Base-by-base conservation (phyloP, 176 grass and related monocot species). In the Carex parvula region DNA sequence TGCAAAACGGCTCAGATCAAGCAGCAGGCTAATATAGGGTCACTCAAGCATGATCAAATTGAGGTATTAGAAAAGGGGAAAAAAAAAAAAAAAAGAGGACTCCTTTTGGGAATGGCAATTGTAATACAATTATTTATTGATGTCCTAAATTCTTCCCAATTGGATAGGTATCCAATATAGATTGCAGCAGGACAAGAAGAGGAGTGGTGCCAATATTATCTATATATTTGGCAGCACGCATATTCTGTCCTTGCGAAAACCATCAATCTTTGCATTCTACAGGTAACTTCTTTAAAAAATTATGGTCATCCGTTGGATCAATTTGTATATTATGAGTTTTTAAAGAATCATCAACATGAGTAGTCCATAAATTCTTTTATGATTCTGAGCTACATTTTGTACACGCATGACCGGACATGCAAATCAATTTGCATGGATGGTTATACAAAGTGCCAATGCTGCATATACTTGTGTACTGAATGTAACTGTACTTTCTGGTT, bases 131-230 rank as follows among this genome's bases (percentile, higher is more conserved):
- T 57, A 57, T 30, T 16, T 78, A 78, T 52, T 78, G 73, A 32
- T 78, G 18, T 44, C 24, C 15, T 55, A 52, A 68, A 9, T 18
- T 67, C 7, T 82, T 82, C 20, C 63, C 44, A 88, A 65, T 56
- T 42, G 88, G 29, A 61, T 84, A 93, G 96, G 90, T 93, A 94
- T 86, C 89, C 79, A 53, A 52, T 83, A 90, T 94, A 91, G 89
- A 86, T 92, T 93, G 91, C 92, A 94, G 86, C 95, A 93, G 91
- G 91, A 93, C 87, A 89, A 87, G 83, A 89, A 91, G 80, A 93
- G 83, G 86, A 85, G 84, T 93, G 83, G 82, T 94, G 88, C 88
- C 84, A 50, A 79, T 84, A 84, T 83, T 76, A 66, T 83, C 46
- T 65, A 83, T 83, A 46, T 83, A 65, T 69, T 66, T 37, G 85